Conservation (phyloP, 257 asterid genomes). For the Salvia miltiorrhiza region DNA sequence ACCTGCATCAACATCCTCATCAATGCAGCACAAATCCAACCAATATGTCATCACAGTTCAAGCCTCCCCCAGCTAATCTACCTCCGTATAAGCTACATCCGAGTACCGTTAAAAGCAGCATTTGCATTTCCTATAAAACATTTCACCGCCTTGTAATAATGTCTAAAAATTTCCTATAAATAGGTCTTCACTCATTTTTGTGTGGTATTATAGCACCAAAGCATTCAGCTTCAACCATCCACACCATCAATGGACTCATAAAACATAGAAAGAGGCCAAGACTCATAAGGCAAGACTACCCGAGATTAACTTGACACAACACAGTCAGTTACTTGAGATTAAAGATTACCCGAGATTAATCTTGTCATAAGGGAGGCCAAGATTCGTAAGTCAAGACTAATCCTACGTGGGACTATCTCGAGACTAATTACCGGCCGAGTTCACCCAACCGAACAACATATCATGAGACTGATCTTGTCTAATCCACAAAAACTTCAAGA, state of each 20-base stretch:
- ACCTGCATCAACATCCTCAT: constrained; percentile 48
- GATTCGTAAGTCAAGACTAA: too few relatives aligned
- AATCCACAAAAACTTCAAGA: not conserved
- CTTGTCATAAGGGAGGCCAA: too few relatives aligned
- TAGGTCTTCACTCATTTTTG: not conserved
- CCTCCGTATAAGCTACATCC: not conserved
- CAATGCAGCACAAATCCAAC: constrained; percentile 1
- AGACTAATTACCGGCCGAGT: too few relatives aligned
- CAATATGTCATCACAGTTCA: not conserved
- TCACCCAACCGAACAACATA: too few relatives aligned
- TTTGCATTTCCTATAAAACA: not conserved
- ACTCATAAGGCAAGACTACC: too few relatives aligned
- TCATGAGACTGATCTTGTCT: too few relatives aligned
- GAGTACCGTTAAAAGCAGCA: not conserved
- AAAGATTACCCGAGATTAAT: too few relatives aligned
- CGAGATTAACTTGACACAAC: too few relatives aligned
- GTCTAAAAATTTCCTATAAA: not conserved
- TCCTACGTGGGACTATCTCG: too few relatives aligned
- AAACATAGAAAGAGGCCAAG: too few relatives aligned
- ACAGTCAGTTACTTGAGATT: too few relatives aligned
- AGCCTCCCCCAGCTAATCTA: not conserved
- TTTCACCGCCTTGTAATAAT: not conserved
- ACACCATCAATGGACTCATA: not conserved
- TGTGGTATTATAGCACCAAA: not conserved
- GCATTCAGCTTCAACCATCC: constrained; percentile 11